Evolutionary conservation across 305 asterid species (phyloP), one percentile per base, ranked within the genome.

Genomic region (Andrographis paniculata): DNA sequence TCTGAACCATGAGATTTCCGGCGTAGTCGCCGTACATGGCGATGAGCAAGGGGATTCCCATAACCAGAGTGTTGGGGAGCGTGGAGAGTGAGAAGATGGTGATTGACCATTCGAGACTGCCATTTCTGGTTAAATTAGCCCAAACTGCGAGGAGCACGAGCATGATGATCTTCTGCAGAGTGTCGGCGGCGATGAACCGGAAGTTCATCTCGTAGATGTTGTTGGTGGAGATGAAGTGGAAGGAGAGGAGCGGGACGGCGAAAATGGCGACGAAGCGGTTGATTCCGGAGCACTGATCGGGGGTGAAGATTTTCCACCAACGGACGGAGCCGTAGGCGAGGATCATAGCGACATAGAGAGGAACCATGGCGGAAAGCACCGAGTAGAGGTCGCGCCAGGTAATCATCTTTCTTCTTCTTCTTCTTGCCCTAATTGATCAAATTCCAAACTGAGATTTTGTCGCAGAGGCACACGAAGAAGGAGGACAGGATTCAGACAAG

Each of bases 201-300:
- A 91, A 79, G 18, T 91, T 79, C 99, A 86, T 91, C 0, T 52
- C 73, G 58, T 91, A 91, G 18, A 94, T 94, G 53, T 91, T 54
- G 64, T 87, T 86, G 23, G 52, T 17, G 48, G 96, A 75, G 12
- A 91, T 91, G 79, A 91, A 91, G 15, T 91, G 96, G 66, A 91
- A 91, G 1, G 99, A 91, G 9, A 91, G 80, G 0, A 91, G 74
- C 0, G 99, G 96, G 30, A 91, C 99, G 0, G 99, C 99, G 48
- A 91, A 91, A 14, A 91, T 63, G 13, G 99, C 99, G 0, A 91
- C 99, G 51, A 91, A 91, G 0, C 99, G 71, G 67, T 91, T 91
- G 64, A 91, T 91, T 5, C 99, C 99, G 53, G 99, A 86, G 60
- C 99, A 91, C 50, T 89, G 98, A 44, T 89, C 98, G 12, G 95